These are phyloP conservation scores for Mycena rebaudengoi DNA, from an alignment of 768 basidiomycete species.

Conservation along the genomic window DNA sequence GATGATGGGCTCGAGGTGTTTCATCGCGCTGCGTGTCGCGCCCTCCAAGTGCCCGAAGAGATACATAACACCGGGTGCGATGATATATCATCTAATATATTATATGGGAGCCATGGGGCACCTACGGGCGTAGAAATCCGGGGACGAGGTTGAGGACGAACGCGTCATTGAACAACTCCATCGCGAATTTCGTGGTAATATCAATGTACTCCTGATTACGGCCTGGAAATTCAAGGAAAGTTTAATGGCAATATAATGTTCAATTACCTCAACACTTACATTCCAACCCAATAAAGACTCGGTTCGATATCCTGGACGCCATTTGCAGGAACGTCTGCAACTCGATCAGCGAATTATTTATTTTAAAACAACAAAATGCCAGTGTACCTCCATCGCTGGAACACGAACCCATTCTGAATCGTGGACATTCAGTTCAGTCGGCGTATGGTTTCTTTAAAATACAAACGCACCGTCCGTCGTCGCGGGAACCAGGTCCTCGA, in stretches of 20 bases:
- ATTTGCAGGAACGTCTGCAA: slow-evolving; percentile 9
- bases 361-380: not conserved
- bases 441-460: no score
- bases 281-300: slow-evolving; percentile 15
- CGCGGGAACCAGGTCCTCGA: slow-evolving; percentile 46
- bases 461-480: slow-evolving; percentile 33
- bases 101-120: no score
- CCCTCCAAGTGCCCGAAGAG: slow-evolving; percentile 14
- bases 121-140: slow-evolving; percentile 16
- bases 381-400: slow-evolving; percentile 16
- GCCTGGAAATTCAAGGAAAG: no score
- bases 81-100: not conserved
- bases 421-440: no score
- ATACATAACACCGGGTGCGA: not conserved
- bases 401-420: slow-evolving; percentile 16
- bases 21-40: not conserved
- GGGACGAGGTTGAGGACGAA: slow-evolving; percentile 3
- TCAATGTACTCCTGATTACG: slow-evolving; percentile 23
- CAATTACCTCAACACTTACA: not conserved
- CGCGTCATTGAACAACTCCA: not conserved
- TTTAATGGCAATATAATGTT: not conserved
- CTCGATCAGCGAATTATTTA: no score
- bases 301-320: slow-evolving; percentile 16
- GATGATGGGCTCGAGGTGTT: slow-evolving; percentile 12
- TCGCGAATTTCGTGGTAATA: slow-evolving; percentile 7